A percentile compares a stretch with the other conserved stretches of the same genome.
These are phyloP conservation scores for Backusella psychrophila DNA, from an alignment of 192 early-diverging fungal species.

Conservation along the genomic window DNA sequence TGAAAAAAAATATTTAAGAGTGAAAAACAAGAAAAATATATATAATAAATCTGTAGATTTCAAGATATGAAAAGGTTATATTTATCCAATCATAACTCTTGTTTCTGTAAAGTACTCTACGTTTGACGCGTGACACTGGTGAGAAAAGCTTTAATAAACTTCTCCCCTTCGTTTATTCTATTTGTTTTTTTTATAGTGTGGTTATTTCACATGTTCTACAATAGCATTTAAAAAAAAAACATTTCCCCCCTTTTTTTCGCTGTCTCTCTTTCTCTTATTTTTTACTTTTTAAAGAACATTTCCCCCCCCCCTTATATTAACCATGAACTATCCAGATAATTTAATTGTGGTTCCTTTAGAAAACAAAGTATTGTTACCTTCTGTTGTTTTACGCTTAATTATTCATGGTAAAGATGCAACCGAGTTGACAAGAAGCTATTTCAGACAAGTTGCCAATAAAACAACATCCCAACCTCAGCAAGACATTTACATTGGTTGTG, in stretches of 20 bases:
- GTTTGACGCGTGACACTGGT: constrained; percentile 5
- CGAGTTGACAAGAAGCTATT: constrained; percentile 44
- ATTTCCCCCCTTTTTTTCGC: neutral
- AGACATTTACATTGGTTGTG: constrained; percentile 39
- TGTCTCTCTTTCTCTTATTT: neutral
- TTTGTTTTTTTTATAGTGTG: neutral
- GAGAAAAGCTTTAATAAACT: neutral
- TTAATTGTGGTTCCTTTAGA: constrained; percentile 49
- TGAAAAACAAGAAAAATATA: neutral
- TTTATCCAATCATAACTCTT: neutral
- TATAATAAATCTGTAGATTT: neutral
- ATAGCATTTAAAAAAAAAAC: neutral
- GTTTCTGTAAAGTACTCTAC: neutral
- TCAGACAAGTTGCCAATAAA: neutral
- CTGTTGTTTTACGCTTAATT: constrained; percentile 56
- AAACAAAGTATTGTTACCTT: constrained; percentile 63
- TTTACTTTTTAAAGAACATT: neutral
- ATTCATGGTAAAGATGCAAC: constrained; percentile 56
- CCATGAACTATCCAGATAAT: constrained; percentile 37
- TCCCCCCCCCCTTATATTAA: neutral
- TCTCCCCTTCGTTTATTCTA: neutral
- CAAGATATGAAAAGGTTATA: neutral
- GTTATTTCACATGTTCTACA: constrained; percentile 17
- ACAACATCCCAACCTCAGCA: neutral
- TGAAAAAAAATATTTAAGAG: neutral